A percentile compares a stretch with the other conserved stretches of the same genome.
Conservation (phyloP, 2,329 filamentous ascomycete species). For the Talaromyces rugulosus region DNA sequence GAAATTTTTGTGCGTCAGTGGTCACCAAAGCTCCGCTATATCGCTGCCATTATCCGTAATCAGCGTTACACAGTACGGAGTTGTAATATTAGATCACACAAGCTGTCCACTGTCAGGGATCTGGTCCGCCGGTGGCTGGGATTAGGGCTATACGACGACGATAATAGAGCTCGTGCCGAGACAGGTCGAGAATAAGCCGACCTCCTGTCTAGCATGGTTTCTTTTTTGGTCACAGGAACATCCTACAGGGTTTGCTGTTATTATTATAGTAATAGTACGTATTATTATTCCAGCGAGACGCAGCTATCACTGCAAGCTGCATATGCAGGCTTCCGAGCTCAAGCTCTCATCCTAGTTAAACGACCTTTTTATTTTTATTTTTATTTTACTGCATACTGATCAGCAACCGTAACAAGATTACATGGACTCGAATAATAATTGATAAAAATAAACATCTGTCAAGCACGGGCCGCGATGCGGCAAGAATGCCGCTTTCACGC, state of each 20-base stretch:
- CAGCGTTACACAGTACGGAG: background rate
- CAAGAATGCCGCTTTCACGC: background rate
- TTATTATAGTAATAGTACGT: background rate
- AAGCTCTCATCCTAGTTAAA: too few species aligned
- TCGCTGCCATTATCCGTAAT: background rate
- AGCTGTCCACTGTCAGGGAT: background rate
- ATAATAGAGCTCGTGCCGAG: too few species aligned
- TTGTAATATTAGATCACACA: background rate
- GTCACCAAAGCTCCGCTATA: too few species aligned
- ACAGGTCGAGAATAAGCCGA: too few species aligned
- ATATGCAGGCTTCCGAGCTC: too few species aligned
- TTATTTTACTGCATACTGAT: too few species aligned
- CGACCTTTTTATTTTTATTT: too few species aligned
- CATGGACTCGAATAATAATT: background rate
- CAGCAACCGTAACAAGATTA: too few species aligned
- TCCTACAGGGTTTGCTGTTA: background rate
- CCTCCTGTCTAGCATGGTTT: too few species aligned
- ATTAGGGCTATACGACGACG: background rate
- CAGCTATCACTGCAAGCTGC: too few species aligned
- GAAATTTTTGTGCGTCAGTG: background rate
- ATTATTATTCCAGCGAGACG: background rate
- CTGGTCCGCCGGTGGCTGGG: background rate
- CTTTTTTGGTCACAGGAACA: too few species aligned
- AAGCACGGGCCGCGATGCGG: background rate
- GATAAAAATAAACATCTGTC: background rate